A percentile compares a stretch with the other conserved stretches of the same genome.
These are phyloP conservation scores for Umbilicus rupestris DNA, from an alignment of 164 flowering plant genomes.

Conservation along the genomic window DNA sequence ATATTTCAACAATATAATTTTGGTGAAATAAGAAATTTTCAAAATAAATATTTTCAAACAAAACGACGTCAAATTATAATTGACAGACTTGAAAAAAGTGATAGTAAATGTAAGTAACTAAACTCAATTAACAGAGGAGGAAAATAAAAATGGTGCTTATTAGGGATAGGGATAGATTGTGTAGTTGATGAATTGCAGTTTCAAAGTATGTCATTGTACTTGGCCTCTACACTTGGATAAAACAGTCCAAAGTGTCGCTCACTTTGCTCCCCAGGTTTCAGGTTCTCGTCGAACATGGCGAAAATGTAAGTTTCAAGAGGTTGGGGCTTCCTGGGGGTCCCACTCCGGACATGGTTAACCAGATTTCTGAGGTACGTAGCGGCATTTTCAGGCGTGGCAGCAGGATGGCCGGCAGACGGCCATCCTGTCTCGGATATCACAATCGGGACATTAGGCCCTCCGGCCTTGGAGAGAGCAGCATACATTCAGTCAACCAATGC, in stretches of 20 bases:
- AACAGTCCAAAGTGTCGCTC: conserved; percentile 23
- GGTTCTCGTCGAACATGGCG: conserved; percentile 23
- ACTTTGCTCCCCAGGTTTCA: conserved; percentile 9
- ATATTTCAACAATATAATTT: no score
- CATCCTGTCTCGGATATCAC: conserved; percentile 31
- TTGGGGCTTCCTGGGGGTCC: conserved; percentile 19
- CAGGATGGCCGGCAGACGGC: conserved; percentile 17
- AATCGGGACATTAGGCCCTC: conserved; percentile 11
- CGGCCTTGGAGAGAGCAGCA: conserved; percentile 19
- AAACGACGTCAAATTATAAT: no score
- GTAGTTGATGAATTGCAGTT: neutral
- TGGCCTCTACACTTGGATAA: conserved; percentile 8
- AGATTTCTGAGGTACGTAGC: conserved; percentile 14
- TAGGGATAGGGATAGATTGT: no score
- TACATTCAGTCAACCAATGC: conserved; percentile 22
- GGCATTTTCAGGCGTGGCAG: conserved; percentile 16
- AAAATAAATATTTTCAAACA: no score
- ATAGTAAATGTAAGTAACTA: no score
- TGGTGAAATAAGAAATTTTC: no score
- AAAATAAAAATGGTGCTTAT: no score
- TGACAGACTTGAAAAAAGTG: no score
- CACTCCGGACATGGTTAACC: conserved; percentile 16
- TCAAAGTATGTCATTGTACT: neutral
- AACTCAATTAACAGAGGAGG: no score
- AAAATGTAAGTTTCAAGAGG: conserved; percentile 17